These are phyloP conservation scores for Ambrosia hybrid DNA, from an alignment of 140 eudicot species.

Conservation along the genomic window DNA sequence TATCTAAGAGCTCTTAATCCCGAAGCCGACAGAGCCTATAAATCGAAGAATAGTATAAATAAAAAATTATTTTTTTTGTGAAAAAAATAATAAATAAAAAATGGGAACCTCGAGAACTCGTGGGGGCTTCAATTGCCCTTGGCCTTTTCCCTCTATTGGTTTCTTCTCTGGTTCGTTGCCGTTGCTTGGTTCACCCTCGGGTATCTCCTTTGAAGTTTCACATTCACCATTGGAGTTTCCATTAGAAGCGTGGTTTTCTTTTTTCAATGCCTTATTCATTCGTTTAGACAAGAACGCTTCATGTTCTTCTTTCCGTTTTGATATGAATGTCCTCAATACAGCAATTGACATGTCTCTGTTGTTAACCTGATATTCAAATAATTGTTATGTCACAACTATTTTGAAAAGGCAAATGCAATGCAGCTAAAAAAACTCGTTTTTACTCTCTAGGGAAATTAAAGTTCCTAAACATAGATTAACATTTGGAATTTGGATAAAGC, in stretches of 20 bases:
- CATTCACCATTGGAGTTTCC: conserved; percentile 55
- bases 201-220: conserved; percentile 36
- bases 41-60: conserved; percentile 21
- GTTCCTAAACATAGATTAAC: neutral
- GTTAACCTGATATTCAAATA: conserved; percentile 61
- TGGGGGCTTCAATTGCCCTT: conserved; percentile 75
- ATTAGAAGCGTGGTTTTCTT: conserved; percentile 39
- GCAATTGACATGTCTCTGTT: conserved; percentile 97
- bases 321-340: conserved; percentile 78
- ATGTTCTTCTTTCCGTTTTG: conserved; percentile 77
- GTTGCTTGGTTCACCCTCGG: conserved; percentile 41
- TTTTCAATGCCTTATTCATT: conserved; percentile 37
- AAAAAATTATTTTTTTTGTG: neutral
- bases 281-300: conserved; percentile 50
- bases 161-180: conserved; percentile 45
- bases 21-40: conserved; percentile 87
- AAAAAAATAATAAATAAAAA: neutral
- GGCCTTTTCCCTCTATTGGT: conserved; percentile 49
- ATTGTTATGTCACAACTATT: conserved; percentile 9
- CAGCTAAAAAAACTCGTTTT: neutral
- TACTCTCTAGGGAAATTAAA: neutral
- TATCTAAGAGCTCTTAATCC: conserved; percentile 95
- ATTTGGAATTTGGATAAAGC: neutral
- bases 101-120: conserved; percentile 86
- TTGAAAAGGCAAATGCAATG: too few relatives aligned